Evolutionary conservation across 2,329 filamentous ascomycete genomes (phyloP).

Genomic region (Alternaria incomplexa): DNA sequence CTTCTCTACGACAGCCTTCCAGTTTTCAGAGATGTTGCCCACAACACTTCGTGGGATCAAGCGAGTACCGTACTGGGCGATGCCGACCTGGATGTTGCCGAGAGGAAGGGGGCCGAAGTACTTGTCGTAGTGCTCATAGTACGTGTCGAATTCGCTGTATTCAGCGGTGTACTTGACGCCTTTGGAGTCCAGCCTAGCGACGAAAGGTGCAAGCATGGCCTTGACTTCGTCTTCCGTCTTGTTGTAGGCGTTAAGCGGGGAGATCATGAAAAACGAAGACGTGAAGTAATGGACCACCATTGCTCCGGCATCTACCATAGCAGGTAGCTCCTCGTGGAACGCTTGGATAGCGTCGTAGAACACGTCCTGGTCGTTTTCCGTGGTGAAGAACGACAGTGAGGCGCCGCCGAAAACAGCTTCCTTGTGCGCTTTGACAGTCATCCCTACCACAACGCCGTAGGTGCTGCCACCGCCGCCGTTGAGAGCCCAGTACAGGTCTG

Average conservation of each 20-base stretch:
- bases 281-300: constrained; percentile 27
- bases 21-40: constrained; percentile 16
- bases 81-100: constrained; percentile 27
- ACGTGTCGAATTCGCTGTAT: constrained; percentile 20
- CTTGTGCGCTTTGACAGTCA: constrained; percentile 29
- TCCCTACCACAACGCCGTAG: constrained; percentile 30
- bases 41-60: constrained; percentile 24
- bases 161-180: constrained; percentile 19
- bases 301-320: constrained; percentile 25
- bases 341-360: constrained; percentile 27
- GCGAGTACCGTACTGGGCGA: constrained; percentile 23
- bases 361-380: constrained; percentile 12
- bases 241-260: constrained; percentile 29
- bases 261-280: constrained; percentile 20
- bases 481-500: constrained; percentile 38
- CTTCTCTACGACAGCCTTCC: constrained; percentile 20
- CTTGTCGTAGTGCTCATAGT: constrained; percentile 32
- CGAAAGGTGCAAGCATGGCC: constrained; percentile 24
- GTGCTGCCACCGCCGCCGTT: constrained; percentile 37
- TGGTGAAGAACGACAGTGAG: constrained; percentile 16
- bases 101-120: constrained; percentile 29
- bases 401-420: constrained; percentile 23
- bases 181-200: constrained; percentile 15
- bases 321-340: constrained; percentile 25
- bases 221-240: constrained; percentile 18